These are phyloP conservation scores for Entomortierella lignicola DNA, from an alignment of 192 early-diverging fungal species.

Conservation along the genomic window DNA sequence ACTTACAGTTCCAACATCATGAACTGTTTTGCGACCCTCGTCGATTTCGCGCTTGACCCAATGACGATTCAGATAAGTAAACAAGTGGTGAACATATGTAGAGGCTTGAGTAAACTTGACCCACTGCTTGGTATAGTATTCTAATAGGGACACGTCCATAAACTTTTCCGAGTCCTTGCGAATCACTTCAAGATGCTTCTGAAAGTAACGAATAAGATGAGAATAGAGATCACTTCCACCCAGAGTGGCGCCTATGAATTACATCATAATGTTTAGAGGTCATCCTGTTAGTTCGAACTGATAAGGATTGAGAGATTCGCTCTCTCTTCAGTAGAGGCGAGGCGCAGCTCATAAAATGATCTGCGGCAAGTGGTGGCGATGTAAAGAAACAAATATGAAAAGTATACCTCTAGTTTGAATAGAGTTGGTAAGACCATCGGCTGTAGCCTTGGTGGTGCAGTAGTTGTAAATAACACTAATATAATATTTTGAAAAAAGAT, in stretches of 20 bases:
- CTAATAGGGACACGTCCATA: conserved; percentile 85
- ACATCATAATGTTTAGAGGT: neutral
- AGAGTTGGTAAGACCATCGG: conserved; percentile 25
- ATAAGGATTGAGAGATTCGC: neutral
- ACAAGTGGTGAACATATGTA: conserved; percentile 88
- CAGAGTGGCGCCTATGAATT: conserved; percentile 60
- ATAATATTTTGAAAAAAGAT: neutral
- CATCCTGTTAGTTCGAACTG: too few species aligned
- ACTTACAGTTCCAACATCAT: conserved; percentile 93
- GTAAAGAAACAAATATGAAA: neutral
- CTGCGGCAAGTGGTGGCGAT: neutral
- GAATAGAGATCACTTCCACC: conserved; percentile 69
- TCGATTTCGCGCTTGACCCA: conserved; percentile 98
- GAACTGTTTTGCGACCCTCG: conserved; percentile 88
- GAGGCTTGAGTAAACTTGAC: conserved; percentile 87
- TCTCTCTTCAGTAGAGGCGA: neutral
- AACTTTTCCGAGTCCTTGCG: conserved; percentile 68
- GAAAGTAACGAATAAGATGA: conserved; percentile 62
- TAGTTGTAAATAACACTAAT: conserved; percentile 80
- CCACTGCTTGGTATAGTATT: conserved; percentile 93
- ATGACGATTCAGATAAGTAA: conserved; percentile 94
- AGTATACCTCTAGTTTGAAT: conserved; percentile 50
- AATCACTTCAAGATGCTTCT: conserved; percentile 66
- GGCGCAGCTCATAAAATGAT: conserved; percentile 16
- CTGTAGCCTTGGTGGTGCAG: conserved; percentile 66